phyloP scores from a whole-genome alignment of 148 eudicot genomes.

The Rhododendron molle region DNA sequence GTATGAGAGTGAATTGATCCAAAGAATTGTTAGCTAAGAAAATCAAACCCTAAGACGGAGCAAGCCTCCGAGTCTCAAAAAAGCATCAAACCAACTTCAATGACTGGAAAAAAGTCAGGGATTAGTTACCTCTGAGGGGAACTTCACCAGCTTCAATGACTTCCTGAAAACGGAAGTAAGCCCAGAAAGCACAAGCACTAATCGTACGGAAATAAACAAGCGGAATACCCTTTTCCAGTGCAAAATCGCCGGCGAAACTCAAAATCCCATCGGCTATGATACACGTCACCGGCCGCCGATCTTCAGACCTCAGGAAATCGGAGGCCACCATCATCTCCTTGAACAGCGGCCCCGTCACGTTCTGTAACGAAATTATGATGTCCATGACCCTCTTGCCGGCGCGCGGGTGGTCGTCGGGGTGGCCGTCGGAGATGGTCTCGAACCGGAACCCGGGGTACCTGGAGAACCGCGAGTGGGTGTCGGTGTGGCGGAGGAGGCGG shows the following conservation, averaged over 20 bases:
- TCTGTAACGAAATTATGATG: conserved; percentile 12
- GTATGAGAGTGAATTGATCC: no score
- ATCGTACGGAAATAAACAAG: not conserved
- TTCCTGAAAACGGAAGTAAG: not conserved
- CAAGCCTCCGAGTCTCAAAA: no score
- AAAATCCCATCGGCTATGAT: conserved; percentile 32
- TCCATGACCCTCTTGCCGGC: conserved; percentile 9
- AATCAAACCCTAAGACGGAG: no score
- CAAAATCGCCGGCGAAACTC: conserved; percentile 17
- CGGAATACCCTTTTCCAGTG: conserved; percentile 9
- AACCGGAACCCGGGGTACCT: conserved; percentile 16
- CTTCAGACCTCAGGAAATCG: conserved; percentile 10
- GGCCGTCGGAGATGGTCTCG: conserved; percentile 27
- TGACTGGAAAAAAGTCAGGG: no score
- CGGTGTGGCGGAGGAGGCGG: not conserved
- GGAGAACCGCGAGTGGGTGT: conserved; percentile 10
- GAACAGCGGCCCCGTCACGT: conserved; percentile 8
- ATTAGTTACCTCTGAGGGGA: not conserved
- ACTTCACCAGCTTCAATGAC: not conserved
- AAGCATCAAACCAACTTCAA: no score
- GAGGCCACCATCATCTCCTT: conserved; percentile 12
- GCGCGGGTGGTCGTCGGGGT: conserved; percentile 33
- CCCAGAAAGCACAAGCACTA: not conserved
- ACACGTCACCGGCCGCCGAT: conserved; percentile 21
- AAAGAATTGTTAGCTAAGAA: no score